Conservation (phyloP, 257 asterid species). For the Solanum bulbocastanum region DNA sequence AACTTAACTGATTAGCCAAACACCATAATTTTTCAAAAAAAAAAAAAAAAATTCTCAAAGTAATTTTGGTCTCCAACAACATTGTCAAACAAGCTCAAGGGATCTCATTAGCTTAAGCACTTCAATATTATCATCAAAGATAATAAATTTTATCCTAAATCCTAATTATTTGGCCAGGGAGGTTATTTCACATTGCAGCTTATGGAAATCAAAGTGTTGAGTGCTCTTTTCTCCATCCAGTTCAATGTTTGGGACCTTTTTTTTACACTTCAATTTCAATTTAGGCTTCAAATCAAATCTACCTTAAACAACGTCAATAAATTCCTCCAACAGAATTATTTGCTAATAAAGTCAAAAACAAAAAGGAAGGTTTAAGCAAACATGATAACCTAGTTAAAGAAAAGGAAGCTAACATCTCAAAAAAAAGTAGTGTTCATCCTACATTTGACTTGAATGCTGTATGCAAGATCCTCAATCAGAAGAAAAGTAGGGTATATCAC, state of each 20-base stretch:
- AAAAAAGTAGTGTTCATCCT: neutral
- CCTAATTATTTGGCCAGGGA: neutral
- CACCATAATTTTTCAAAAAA: neutral
- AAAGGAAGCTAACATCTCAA: neutral
- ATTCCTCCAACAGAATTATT: neutral
- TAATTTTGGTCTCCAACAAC: neutral
- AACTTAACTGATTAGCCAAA: neutral
- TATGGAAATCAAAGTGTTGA: neutral
- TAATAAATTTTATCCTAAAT: neutral
- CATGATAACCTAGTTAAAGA: neutral
- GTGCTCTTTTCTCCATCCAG: neutral
- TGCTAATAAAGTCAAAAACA: neutral
- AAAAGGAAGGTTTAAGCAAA: neutral
- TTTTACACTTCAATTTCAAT: neutral
- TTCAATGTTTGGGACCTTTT: neutral
- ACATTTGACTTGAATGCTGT: neutral
- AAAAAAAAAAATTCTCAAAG: neutral
- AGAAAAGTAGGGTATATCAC: neutral
- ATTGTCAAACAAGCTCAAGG: neutral
- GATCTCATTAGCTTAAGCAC: neutral
- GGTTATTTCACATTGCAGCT: neutral
- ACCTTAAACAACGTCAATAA: neutral
- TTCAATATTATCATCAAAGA: neutral
- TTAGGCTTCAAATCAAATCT: neutral
- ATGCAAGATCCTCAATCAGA: neutral